Evolutionary conservation across 805 yeast species (phyloP).

Genomic region (Schizosaccharomyces osmophilus): DNA sequence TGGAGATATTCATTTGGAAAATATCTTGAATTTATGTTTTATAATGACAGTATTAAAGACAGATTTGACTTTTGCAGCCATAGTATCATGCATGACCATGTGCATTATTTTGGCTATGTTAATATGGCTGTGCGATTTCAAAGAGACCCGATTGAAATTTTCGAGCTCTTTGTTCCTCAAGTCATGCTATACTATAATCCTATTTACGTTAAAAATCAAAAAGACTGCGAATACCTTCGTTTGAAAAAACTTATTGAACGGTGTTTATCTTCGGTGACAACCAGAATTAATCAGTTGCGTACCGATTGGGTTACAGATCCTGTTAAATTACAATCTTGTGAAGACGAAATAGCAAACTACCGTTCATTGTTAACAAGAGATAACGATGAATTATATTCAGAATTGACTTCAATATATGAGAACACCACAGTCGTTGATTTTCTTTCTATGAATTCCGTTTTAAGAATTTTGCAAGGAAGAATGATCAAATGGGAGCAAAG

Average conservation of each 20-base stretch:
- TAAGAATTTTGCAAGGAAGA: slow-evolving; percentile 50
- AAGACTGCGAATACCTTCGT: slow-evolving; percentile 32
- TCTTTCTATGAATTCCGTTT: slow-evolving; percentile 40
- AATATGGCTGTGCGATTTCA: slow-evolving; percentile 60
- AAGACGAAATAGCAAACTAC: slow-evolving; percentile 30
- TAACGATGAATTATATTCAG: slow-evolving; percentile 19
- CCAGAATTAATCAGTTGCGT: slow-evolving; percentile 53
- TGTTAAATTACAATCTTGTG: slow-evolving; percentile 50
- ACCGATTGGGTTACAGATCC: slow-evolving; percentile 39
- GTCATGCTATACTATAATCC: slow-evolving; percentile 50
- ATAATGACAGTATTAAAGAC: slow-evolving; percentile 33
- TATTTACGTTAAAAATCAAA: slow-evolving; percentile 39
- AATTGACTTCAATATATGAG: slow-evolving; percentile 29
- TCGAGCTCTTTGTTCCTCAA: slow-evolving; percentile 58
- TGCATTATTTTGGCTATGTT: slow-evolving; percentile 61
- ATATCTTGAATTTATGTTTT: slow-evolving; percentile 63
- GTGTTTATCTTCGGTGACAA: slow-evolving; percentile 51
- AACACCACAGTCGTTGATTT: slow-evolving; percentile 38
- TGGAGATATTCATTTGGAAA: slow-evolving; percentile 88
- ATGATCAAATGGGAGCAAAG: slow-evolving; percentile 76
- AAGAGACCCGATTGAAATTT: slow-evolving; percentile 46
- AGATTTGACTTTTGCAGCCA: slow-evolving; percentile 52
- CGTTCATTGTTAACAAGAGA: slow-evolving; percentile 30
- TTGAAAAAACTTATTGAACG: slow-evolving; percentile 27
- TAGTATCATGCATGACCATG: slow-evolving; percentile 58